These are phyloP conservation scores for Sechiopsis laciniata DNA, from an alignment of 306 rosid genomes.

Conservation along the genomic window DNA sequence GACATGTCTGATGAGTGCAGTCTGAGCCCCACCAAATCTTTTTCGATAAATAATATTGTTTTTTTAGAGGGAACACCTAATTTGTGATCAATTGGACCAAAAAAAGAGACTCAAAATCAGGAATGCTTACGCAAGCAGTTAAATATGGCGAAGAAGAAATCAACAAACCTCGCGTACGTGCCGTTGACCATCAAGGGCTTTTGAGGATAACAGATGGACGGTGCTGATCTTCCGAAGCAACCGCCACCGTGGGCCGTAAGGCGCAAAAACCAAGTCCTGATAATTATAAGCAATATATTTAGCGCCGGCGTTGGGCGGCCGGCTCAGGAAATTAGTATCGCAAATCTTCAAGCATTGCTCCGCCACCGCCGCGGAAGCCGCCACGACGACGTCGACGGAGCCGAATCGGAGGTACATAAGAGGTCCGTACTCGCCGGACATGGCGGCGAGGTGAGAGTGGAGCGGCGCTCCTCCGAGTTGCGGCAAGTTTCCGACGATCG, in stretches of 20 bases:
- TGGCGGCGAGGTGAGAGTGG: conserved; percentile 47
- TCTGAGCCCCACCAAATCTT: too few species aligned
- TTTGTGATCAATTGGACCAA: too few species aligned
- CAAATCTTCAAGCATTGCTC: conserved; percentile 57
- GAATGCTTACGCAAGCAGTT: too few species aligned
- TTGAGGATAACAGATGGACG: conserved; percentile 73
- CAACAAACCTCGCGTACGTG: conserved; percentile 59
- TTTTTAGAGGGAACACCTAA: too few species aligned
- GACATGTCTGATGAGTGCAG: too few species aligned
- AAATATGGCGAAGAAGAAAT: too few species aligned
- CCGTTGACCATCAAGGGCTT: conserved; percentile 60
- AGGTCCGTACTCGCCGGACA: conserved; percentile 60
- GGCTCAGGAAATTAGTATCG: conserved; percentile 61
- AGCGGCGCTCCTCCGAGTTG: conserved; percentile 68
- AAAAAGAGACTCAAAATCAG: too few species aligned
- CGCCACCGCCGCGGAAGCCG: conserved; percentile 65
- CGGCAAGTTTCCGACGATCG: conserved; percentile 67
- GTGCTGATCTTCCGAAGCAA: conserved; percentile 64
- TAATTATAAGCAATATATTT: conserved; percentile 62
- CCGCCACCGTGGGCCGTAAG: conserved; percentile 78
- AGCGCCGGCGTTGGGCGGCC: conserved; percentile 80
- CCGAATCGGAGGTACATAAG: conserved; percentile 70
- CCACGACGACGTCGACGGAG: conserved; percentile 56
- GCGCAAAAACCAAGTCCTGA: conserved; percentile 72
- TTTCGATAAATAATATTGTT: too few species aligned